Evolutionary conservation across 2,329 filamentous ascomycete genomes (phyloP).

Genomic region (Colletotrichum sp.): DNA sequence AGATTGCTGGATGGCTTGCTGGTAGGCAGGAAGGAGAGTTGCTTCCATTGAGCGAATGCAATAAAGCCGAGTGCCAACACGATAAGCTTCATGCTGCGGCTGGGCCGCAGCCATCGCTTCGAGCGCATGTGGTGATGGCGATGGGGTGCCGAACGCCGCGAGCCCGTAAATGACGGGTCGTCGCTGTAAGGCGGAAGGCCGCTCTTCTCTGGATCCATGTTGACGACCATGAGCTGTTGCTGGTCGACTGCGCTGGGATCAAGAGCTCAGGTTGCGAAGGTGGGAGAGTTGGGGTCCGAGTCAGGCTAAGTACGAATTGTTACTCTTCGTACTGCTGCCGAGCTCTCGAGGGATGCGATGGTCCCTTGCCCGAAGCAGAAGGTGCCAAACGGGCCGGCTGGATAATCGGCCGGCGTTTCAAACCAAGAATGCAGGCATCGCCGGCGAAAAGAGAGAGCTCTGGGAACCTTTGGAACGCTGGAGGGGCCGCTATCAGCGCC

Average conservation of each 20-base stretch:
- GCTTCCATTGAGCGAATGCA: conserved; percentile 54
- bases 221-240: background rate
- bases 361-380: conserved; percentile 16
- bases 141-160: background rate
- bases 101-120: conserved; percentile 12
- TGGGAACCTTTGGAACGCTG: background rate
- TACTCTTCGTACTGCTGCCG: background rate
- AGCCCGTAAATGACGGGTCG: conserved; percentile 28
- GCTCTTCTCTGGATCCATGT: conserved; percentile 39
- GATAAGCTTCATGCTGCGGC: conserved; percentile 30
- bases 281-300: background rate
- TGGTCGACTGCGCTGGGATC: background rate
- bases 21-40: conserved; percentile 29
- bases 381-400: conserved; percentile 12
- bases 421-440: conserved; percentile 2
- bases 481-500: conserved; percentile 1
- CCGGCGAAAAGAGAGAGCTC: background rate
- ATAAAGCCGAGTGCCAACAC: conserved; percentile 56
- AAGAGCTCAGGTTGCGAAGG: background rate
- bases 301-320: background rate
- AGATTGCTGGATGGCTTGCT: conserved; percentile 36
- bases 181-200: conserved; percentile 51
- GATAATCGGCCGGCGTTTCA: conserved; percentile 18
- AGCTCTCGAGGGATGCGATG: background rate
- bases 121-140: background rate